phyloP scores from a whole-genome alignment of 2,329 filamentous ascomycete species.

The Myrmaecium sp. region DNA sequence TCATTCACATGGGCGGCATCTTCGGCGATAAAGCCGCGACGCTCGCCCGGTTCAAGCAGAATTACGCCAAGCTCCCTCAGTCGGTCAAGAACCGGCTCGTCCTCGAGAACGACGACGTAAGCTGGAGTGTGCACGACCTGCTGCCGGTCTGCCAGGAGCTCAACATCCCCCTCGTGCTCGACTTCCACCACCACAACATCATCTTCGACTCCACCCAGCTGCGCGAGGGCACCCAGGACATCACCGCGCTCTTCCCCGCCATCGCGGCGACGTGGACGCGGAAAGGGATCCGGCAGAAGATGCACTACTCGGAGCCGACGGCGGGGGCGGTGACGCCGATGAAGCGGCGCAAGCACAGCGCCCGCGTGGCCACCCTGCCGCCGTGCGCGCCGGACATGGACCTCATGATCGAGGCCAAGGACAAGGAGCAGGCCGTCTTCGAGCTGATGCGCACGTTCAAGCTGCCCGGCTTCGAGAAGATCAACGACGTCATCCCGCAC shows the following conservation, averaged over 20 bases:
- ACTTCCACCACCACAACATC: constrained; percentile 94
- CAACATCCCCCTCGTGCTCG: constrained; percentile 82
- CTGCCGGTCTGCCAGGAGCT: constrained; percentile 81
- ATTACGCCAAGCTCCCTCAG: constrained; percentile 50
- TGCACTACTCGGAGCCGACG: constrained; percentile 84
- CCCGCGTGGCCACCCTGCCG: constrained; percentile 62
- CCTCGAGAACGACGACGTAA: constrained; percentile 86
- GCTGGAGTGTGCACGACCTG: constrained; percentile 82
- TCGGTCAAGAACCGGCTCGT: constrained; percentile 68
- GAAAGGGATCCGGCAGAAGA: constrained; percentile 80
- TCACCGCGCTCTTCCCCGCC: constrained; percentile 54
- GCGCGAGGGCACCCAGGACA: constrained; percentile 71
- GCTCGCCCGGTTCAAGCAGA: constrained; percentile 57
- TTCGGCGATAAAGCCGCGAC: constrained; percentile 78
- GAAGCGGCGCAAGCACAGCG: constrained; percentile 70
- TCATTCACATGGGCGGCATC: constrained; percentile 79
- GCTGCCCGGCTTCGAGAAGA: constrained; percentile 58
- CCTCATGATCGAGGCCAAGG: constrained; percentile 98
- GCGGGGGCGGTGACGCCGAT: constrained; percentile 58
- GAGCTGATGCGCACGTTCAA: constrained; percentile 82
- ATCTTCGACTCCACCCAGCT: constrained; percentile 57
- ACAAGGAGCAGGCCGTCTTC: constrained; percentile 93
- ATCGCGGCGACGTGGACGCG: constrained; percentile 72
- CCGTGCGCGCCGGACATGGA: constrained; percentile 75
- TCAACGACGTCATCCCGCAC: constrained; percentile 65